Conservation (phyloP, 176 grass and related monocot species). For the Oryza australiensis region DNA sequence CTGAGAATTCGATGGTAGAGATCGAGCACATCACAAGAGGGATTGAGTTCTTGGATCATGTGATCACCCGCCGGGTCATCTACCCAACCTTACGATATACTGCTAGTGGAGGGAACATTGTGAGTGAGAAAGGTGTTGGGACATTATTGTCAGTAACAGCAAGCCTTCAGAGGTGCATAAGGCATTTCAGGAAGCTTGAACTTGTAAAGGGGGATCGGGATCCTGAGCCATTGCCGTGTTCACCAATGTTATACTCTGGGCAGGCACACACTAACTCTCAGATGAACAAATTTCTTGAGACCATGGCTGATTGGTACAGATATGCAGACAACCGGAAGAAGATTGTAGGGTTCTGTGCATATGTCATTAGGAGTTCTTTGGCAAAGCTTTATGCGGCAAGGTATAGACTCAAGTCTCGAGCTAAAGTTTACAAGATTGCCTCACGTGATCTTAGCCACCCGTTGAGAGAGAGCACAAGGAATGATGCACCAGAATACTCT, state of each 20-base stretch:
- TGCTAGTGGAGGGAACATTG: constrained; percentile 67
- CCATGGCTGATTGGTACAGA: constrained; percentile 94
- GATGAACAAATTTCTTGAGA: constrained; percentile 99
- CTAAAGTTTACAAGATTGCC: constrained; percentile 96
- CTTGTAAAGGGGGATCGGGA: constrained; percentile 90
- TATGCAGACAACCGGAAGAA: constrained; percentile 96
- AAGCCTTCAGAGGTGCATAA: constrained; percentile 77
- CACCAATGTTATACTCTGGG: constrained; percentile 82
- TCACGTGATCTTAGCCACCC: constrained; percentile 86
- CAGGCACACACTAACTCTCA: constrained; percentile 97
- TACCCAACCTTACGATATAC: constrained; percentile 87
- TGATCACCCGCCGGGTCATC: constrained; percentile 79
- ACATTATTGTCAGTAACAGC: constrained; percentile 86
- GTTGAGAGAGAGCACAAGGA: constrained; percentile 75
- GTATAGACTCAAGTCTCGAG: constrained; percentile 93
- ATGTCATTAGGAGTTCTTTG: constrained; percentile 84
- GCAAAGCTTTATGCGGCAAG: constrained; percentile 90
- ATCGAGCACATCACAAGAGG: constrained; percentile 96
- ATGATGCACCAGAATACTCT: constrained; percentile 88
- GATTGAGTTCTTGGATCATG: constrained; percentile 94
- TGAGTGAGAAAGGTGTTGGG: constrained; percentile 84
- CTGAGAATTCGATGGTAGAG: constrained; percentile 76
- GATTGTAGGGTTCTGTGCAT: constrained; percentile 90
- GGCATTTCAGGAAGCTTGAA: constrained; percentile 88
- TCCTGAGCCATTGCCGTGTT: constrained; percentile 80